phyloP scores from a whole-genome alignment of 148 eudicot genomes.

The Cornus kousa region DNA sequence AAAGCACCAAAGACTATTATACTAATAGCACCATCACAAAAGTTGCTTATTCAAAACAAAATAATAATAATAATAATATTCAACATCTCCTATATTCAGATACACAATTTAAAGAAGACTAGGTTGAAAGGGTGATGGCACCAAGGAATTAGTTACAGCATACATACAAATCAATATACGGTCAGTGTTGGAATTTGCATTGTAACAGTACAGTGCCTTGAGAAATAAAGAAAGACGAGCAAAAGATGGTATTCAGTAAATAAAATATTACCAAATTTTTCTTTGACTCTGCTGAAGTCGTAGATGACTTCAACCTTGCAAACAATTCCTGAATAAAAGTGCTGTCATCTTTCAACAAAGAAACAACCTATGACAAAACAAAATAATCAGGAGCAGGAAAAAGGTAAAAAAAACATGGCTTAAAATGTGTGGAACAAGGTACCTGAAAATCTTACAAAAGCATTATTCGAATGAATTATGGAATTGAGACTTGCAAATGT shows the following conservation, averaged over 20 bases:
- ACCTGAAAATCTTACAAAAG: conserved; percentile 62
- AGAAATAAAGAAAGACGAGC: neutral
- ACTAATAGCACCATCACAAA: too few species aligned
- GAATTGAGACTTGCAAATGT: conserved; percentile 60
- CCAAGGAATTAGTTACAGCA: too few species aligned
- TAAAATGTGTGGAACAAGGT: neutral
- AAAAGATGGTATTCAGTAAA: neutral
- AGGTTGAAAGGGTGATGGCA: too few species aligned
- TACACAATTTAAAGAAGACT: too few species aligned
- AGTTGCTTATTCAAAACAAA: too few species aligned
- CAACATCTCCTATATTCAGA: too few species aligned
- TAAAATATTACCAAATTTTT: conserved; percentile 66
- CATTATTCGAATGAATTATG: conserved; percentile 78
- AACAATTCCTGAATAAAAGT: conserved; percentile 80
- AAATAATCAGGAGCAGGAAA: conserved; percentile 2
- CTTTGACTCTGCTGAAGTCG: conserved; percentile 64
- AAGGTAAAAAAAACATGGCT: conserved; percentile 23
- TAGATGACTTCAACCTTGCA: conserved; percentile 63
- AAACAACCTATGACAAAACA: conserved; percentile 63
- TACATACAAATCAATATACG: neutral
- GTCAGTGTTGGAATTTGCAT: neutral
- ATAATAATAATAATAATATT: too few species aligned
- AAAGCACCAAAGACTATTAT: neutral
- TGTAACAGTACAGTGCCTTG: neutral
- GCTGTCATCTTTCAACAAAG: conserved; percentile 77